These are phyloP conservation scores for grape (Vitis vinifera) DNA, from an alignment of 164 flowering plant genomes.

Conservation along the genomic window DNA sequence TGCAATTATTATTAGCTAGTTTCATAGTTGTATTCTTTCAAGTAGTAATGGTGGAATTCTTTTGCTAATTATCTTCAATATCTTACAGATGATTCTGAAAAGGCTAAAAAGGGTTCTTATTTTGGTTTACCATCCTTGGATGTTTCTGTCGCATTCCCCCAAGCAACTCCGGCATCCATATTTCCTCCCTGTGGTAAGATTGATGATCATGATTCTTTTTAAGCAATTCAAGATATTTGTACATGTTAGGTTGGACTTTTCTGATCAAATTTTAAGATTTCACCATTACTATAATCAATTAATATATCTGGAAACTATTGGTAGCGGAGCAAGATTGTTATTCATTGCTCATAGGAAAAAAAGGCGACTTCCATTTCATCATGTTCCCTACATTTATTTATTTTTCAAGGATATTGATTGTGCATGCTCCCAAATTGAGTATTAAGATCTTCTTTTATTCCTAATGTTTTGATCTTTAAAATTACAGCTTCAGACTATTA, in stretches of 20 bases:
- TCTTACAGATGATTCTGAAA: slow-evolving; percentile 29
- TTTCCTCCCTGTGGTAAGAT: slow-evolving; percentile 79
- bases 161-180: slow-evolving; percentile 83
- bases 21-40: too few species aligned
- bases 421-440: too few species aligned
- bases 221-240: neutral
- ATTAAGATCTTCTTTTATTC: neutral
- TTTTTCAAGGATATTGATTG: neutral
- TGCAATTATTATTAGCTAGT: too few species aligned
- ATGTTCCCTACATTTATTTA: too few species aligned
- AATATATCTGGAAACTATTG: too few species aligned
- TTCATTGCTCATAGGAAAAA: too few species aligned
- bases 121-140: slow-evolving; percentile 68
- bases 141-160: slow-evolving; percentile 82
- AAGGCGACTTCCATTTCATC: too few species aligned
- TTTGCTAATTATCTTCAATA: neutral
- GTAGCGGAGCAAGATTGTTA: too few species aligned
- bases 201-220: neutral
- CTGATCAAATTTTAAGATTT: neutral
- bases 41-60: too few species aligned
- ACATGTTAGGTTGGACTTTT: neutral
- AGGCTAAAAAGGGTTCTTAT: slow-evolving; percentile 35
- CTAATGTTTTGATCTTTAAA: neutral
- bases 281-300: too few species aligned
- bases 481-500: slow-evolving; percentile 84